Evolutionary conservation across 2,329 filamentous ascomycete genomes (phyloP).

Genomic region (Fonsecaea erecta): DNA sequence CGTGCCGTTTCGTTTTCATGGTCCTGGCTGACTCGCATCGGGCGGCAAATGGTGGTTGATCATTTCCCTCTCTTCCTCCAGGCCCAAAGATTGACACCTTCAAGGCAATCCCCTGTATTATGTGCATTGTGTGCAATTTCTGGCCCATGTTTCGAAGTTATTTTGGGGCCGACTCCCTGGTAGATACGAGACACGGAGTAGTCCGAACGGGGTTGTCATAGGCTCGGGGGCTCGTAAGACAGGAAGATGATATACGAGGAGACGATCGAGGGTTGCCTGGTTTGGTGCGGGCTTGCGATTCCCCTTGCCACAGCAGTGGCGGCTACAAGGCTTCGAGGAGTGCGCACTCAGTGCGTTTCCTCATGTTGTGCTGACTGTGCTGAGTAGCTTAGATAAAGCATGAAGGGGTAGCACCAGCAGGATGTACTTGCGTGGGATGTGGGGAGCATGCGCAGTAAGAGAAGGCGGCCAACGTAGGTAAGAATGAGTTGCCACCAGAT

Average conservation of each 20-base stretch:
- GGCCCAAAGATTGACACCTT: not conserved
- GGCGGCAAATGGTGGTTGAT: not conserved
- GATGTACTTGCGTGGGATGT: not conserved
- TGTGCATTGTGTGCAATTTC: not conserved
- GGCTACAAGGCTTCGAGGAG: not conserved
- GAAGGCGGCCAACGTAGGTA: not conserved
- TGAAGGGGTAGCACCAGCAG: not conserved
- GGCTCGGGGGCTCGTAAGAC: not conserved
- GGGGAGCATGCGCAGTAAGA: not conserved
- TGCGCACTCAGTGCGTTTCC: not conserved
- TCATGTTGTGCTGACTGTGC: conserved; percentile 1
- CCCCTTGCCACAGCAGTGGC: not conserved
- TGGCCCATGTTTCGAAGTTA: conserved; percentile 1
- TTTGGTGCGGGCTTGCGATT: not conserved
- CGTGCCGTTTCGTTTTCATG: not conserved
- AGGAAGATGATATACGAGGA: not conserved
- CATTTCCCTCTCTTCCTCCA: not conserved
- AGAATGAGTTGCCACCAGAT: not conserved
- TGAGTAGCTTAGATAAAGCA: not conserved
- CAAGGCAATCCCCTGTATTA: not conserved
- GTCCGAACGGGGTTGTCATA: not conserved
- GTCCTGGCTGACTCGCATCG: not conserved
- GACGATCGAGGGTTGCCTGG: not conserved
- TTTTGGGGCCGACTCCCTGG: not conserved
- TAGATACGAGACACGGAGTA: not conserved